A percentile compares a stretch with the other conserved stretches of the same genome.
phyloP scores from a whole-genome alignment of 2,329 filamentous ascomycete genomes.

The Rutstroemia sp. region DNA sequence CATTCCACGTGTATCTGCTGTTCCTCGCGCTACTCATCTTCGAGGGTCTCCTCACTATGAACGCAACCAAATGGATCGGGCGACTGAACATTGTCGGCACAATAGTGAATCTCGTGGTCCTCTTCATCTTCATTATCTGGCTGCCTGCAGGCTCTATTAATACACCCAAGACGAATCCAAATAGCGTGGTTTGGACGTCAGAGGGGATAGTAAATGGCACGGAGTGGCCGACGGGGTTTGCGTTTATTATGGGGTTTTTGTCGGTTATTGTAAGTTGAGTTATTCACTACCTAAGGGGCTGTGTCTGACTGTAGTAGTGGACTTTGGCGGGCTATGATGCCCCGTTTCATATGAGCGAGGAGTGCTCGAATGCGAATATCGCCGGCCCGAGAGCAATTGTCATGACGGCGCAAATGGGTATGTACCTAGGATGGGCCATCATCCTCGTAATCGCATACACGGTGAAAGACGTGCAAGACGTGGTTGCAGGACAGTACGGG shows the following conservation, averaged over 20 bases:
- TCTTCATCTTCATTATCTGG: constrained; percentile 30
- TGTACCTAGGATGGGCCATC: constrained; percentile 54
- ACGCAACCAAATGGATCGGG: constrained; percentile 27
- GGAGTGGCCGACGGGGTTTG: constrained; percentile 49
- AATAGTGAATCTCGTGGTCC: constrained; percentile 26
- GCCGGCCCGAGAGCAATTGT: constrained; percentile 59
- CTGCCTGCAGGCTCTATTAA: constrained; percentile 13
- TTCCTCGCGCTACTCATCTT: constrained; percentile 28
- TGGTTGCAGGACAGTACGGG: constrained; percentile 53
- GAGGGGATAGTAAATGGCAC: constrained; percentile 46
- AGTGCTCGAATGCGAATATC: constrained; percentile 60
- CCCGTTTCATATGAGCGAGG: constrained; percentile 57
- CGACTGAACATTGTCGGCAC: constrained; percentile 11
- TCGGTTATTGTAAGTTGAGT: constrained; percentile 39
- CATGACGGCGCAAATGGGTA: constrained; percentile 51
- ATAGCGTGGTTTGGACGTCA: constrained; percentile 9
- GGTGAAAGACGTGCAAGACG: constrained; percentile 52
- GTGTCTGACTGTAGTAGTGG: neutral
- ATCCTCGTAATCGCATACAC: constrained; percentile 63
- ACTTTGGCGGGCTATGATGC: constrained; percentile 53
- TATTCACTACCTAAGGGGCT: no score
- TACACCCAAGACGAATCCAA: constrained; percentile 7
- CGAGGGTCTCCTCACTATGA: constrained; percentile 30
- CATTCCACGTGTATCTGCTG: constrained; percentile 31
- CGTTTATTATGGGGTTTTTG: constrained; percentile 57